phyloP scores from a whole-genome alignment of 495 filamentous ascomycete species.

The Penicillium egyptiacum region DNA sequence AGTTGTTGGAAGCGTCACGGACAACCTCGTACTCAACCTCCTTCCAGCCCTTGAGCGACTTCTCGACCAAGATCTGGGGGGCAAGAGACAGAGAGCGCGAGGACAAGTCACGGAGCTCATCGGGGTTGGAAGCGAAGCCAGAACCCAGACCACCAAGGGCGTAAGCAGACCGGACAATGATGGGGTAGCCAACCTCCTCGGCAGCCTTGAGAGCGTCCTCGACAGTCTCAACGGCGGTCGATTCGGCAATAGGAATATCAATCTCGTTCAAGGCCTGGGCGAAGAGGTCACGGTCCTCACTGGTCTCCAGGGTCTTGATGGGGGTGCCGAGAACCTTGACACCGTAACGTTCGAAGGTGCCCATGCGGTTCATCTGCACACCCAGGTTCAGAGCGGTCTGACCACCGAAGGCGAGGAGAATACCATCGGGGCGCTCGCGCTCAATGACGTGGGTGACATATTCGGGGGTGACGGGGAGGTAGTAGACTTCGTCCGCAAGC shows the following conservation, averaged over 20 bases:
- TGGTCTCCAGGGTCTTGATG: constrained; percentile 89
- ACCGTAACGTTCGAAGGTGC: constrained; percentile 89
- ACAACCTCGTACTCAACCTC: constrained; percentile 98
- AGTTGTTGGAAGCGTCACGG: constrained; percentile 90
- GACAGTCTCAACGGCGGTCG: constrained; percentile 83
- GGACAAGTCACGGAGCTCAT: constrained; percentile 89
- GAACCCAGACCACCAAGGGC: constrained; percentile 94
- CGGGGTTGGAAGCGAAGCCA: constrained; percentile 91
- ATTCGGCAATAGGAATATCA: constrained; percentile 94
- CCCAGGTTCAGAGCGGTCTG: constrained; percentile 96
- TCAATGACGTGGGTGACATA: constrained; percentile 97
- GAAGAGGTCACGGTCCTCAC: constrained; percentile 95
- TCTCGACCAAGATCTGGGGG: constrained; percentile 95
- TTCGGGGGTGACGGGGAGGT: constrained; percentile 93
- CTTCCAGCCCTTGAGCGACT: constrained; percentile 99
- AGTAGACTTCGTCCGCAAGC: constrained; percentile 96
- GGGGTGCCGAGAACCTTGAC: constrained; percentile 94
- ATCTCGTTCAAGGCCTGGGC: constrained; percentile 90
- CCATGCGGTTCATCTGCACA: constrained; percentile 96
- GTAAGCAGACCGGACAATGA: constrained; percentile 96
- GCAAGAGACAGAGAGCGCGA: constrained; percentile 92
- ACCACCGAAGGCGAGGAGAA: constrained; percentile 93
- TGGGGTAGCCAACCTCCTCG: constrained; percentile 85
- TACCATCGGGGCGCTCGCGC: constrained; percentile 88
- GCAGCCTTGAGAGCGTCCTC: constrained; percentile 90